Percentiles rank a stretch among this genome's conserved stretches.
Conservation (phyloP, 768 basidiomycete species). For the Boletus pseudo-olivaceus region DNA sequence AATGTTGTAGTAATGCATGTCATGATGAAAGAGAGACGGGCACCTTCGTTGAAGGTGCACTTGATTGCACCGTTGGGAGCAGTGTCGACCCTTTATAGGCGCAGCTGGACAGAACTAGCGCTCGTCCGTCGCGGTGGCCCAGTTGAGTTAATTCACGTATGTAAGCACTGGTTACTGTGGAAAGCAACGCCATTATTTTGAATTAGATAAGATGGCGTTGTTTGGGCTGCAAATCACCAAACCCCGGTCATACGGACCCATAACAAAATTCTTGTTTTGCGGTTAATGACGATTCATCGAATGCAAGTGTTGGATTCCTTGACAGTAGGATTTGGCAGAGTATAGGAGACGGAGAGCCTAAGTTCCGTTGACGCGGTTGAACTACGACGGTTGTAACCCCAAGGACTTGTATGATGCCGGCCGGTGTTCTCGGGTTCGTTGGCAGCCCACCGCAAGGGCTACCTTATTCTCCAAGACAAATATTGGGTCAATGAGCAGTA, state of each 20-base stretch:
- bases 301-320: not conserved
- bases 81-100: not conserved
- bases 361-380: not conserved
- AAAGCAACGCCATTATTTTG: not conserved
- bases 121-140: not conserved
- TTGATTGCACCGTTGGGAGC: not conserved
- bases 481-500: not conserved
- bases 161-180: not conserved
- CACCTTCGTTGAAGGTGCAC: not conserved
- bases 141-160: not conserved
- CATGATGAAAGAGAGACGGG: not conserved
- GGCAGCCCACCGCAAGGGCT: not conserved
- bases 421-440: too few relatives aligned
- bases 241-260: not conserved
- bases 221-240: not conserved
- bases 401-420: too few relatives aligned
- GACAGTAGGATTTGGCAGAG: too few relatives aligned
- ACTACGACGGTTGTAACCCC: not conserved
- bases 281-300: not conserved
- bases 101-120: not conserved
- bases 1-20: not conserved
- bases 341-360: not conserved
- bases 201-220: conserved; percentile 2
- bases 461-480: not conserved
- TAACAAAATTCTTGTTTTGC: not conserved